Evolutionary conservation across 305 asterid genomes (phyloP), one percentile per base, ranked within the genome.

Genomic region (Solanum hybrid): DNA sequence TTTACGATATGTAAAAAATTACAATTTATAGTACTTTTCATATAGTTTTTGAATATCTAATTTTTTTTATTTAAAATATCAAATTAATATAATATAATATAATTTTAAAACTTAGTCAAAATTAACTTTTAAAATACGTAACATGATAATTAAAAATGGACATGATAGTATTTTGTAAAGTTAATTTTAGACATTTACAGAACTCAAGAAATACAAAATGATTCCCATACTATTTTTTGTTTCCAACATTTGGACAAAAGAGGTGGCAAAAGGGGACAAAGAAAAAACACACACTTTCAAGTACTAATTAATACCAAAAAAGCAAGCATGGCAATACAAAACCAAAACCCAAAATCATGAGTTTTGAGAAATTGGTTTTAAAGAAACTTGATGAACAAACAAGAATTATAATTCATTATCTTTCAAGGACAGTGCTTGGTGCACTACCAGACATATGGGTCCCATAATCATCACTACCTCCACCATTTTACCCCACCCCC

Each of bases 361-460:
- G 84, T 73, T 71, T 5, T 1, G 42, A 75, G 73, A 56, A 69
- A 79, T 69, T 81, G 73, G 42, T 38, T 78, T 40, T 75, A 76
- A 88, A 71, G 71, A 75, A 87, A 13, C 89, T 87, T 87, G 89
- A 71, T 60, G 72, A 32, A 87, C 73, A 87, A 79, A 87, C 73
- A 87, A 79, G 90, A 89, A 88, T 34, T 78, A 56, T 56, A 56
- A 56, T 56, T 20, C 40, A 85, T 27, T 26, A 56, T 46, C 38
- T 85, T 46, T 85, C 5, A 34, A 85, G 14, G 88, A 77, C 90
- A 89, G 89, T 90, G 94, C 88, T 90, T 89, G 85, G 91, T 89
- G 94, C 96, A 94, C 92, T 93, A 90, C 91, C 86, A 90, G 94
- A 94, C 97, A 95, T 64, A 27, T 90, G 93, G 97, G 95, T 38